Conservation (phyloP, 2,329 filamentous ascomycete species). For the Aspergillaceae sp. region DNA sequence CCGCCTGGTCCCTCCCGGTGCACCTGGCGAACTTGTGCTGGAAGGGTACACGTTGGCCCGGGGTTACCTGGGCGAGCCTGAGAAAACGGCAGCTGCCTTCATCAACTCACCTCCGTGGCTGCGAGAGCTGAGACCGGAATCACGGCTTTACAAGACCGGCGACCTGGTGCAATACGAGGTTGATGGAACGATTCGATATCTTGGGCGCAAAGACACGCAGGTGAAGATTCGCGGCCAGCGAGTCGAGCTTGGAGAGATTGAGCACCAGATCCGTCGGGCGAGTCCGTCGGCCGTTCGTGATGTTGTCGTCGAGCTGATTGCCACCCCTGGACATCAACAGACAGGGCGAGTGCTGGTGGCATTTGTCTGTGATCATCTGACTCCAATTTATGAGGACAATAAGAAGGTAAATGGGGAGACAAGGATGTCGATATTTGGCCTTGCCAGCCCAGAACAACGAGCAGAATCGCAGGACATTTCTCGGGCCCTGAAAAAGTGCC, state of each 20-base stretch:
- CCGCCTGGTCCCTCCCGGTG: neutral
- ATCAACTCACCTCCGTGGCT: neutral
- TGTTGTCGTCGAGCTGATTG: neutral
- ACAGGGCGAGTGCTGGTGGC: neutral
- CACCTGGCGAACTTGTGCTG: neutral
- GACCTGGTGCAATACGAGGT: neutral
- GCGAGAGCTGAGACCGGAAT: neutral
- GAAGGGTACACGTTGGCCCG: neutral
- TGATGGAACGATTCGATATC: neutral
- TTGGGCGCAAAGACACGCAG: neutral
- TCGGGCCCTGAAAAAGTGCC: neutral
- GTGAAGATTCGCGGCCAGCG: neutral
- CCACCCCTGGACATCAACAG: neutral
- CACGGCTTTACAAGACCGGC: neutral
- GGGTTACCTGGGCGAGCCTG: neutral
- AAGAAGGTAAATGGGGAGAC: neutral
- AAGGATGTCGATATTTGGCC: too few species aligned
- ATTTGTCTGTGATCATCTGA: neutral
- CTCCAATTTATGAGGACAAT: neutral
- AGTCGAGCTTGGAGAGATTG: neutral
- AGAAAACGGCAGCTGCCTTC: neutral
- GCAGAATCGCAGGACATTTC: neutral
- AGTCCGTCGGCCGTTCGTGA: neutral
- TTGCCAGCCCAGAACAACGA: neutral
- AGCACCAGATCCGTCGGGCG: neutral